These are phyloP conservation scores for Lyophyllum atratum DNA, from an alignment of 768 basidiomycete species.

Conservation along the genomic window DNA sequence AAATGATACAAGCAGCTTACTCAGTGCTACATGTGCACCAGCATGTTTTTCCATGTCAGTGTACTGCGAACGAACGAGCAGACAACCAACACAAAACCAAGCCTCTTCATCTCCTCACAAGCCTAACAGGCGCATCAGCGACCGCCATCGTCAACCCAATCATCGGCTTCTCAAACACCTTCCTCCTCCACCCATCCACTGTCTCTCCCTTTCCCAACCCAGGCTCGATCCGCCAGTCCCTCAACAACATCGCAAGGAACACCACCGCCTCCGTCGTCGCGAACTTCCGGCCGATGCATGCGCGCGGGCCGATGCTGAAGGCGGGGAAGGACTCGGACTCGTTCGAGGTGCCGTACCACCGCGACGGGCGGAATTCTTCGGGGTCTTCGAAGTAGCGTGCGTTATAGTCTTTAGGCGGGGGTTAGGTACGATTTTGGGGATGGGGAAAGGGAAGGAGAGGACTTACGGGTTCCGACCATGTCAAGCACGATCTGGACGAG, in stretches of 20 bases:
- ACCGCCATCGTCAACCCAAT: slow-evolving; percentile 36
- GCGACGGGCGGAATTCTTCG: slow-evolving; percentile 47
- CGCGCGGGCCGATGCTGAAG: slow-evolving; percentile 55
- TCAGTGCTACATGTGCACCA: too few species aligned
- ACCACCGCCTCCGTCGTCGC: slow-evolving; percentile 54
- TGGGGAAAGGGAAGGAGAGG: not conserved
- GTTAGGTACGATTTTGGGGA: too few species aligned
- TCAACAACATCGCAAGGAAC: slow-evolving; percentile 51
- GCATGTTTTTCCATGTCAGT: too few species aligned
- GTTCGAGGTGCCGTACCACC: slow-evolving; percentile 46
- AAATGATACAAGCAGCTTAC: too few species aligned
- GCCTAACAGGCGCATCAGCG: slow-evolving; percentile 29
- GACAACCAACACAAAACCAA: too few species aligned
- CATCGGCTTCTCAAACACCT: slow-evolving; percentile 35
- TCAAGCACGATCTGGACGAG: slow-evolving; percentile 39
- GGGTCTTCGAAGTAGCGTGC: slow-evolving; percentile 51
- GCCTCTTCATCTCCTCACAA: too few species aligned
- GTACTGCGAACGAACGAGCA: too few species aligned
- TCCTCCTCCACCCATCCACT: slow-evolving; percentile 34
- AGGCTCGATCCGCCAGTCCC: slow-evolving; percentile 56
- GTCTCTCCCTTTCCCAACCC: slow-evolving; percentile 40
- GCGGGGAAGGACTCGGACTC: slow-evolving; percentile 48
- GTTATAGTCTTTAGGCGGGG: too few species aligned
- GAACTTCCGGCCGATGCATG: slow-evolving; percentile 59
- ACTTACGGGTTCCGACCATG: slow-evolving; percentile 52